These are phyloP conservation scores for Protomyces arabidopsidicola DNA, from an alignment of 1,139 yeast genomes.

Conservation along the genomic window DNA sequence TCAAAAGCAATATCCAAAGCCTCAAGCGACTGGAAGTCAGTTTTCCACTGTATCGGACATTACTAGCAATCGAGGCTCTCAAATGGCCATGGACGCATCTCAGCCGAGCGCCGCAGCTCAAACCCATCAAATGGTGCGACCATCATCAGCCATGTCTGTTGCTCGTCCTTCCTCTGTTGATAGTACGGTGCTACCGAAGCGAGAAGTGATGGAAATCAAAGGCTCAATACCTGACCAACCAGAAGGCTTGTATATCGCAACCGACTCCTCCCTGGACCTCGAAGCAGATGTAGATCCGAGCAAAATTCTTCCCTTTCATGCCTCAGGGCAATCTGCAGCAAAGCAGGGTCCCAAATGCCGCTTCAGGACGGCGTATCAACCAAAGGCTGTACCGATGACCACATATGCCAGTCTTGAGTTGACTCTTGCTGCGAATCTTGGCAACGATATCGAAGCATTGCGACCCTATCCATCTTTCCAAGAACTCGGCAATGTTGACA, in stretches of 20 bases:
- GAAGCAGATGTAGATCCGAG: not conserved
- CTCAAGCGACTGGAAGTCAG: no score
- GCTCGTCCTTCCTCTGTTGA: no score
- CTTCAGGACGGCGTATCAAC: not conserved
- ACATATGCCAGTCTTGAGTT: slow-evolving; percentile 8
- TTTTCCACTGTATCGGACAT: not conserved
- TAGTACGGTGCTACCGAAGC: no score
- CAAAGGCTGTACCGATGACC: not conserved
- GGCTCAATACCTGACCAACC: no score
- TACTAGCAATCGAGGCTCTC: not conserved
- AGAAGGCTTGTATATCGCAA: no score
- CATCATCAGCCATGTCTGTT: no score
- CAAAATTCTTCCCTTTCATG: not conserved
- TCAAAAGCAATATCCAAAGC: not conserved
- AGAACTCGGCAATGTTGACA: slow-evolving; percentile 16
- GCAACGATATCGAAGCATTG: not conserved
- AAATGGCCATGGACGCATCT: not conserved
- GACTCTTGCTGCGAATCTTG: not conserved
- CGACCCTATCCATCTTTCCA: slow-evolving; percentile 19
- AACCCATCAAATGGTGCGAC: no score
- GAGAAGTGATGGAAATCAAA: no score
- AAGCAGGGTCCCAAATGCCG: not conserved
- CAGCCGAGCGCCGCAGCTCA: not conserved
- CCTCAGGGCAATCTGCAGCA: not conserved
- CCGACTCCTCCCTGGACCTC: not conserved